Evolutionary conservation across 2,329 filamentous ascomycete genomes (phyloP).

Genomic region (Incumbomyces lentus): DNA sequence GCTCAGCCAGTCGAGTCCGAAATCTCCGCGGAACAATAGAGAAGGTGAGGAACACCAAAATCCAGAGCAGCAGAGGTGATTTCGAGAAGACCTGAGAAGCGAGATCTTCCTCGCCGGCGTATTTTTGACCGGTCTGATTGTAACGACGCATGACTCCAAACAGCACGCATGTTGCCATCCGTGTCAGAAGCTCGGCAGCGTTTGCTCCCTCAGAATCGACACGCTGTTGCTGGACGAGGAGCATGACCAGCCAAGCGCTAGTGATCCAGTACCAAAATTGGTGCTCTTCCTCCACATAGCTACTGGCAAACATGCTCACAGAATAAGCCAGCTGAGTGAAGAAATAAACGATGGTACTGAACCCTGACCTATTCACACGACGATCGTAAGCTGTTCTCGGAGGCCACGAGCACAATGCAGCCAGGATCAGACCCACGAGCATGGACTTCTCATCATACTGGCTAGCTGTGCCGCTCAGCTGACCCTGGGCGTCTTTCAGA

Average conservation of each 20-base stretch:
- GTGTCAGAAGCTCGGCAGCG: background rate
- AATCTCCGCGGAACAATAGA: constrained; percentile 44
- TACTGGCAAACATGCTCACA: constrained; percentile 93
- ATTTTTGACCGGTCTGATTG: constrained; percentile 98
- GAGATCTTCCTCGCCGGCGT: constrained; percentile 80
- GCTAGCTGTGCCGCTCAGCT: constrained; percentile 83
- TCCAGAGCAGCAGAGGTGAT: constrained; percentile 63
- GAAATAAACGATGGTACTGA: constrained; percentile 31
- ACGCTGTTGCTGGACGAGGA: constrained; percentile 32
- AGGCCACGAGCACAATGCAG: constrained; percentile 22
- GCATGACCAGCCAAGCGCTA: constrained; percentile 36
- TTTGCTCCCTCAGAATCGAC: background rate
- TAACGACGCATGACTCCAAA: constrained; percentile 65
- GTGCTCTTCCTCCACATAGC: constrained; percentile 96
- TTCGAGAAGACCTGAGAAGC: constrained; percentile 58
- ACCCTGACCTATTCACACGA: constrained; percentile 3
- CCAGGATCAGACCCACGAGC: constrained; percentile 34
- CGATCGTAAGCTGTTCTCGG: background rate
- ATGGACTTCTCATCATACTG: constrained; percentile 72
- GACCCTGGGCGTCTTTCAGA: constrained; percentile 59
- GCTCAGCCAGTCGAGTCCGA: constrained; percentile 21
- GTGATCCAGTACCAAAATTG: constrained; percentile 96
- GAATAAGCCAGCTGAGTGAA: constrained; percentile 55
- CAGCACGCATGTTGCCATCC: constrained; percentile 40
- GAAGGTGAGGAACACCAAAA: constrained; percentile 60